Percentiles rank a stretch among this genome's conserved stretches.
These are phyloP conservation scores for Ilyonectria mors-panacis DNA, from an alignment of 2,329 filamentous ascomycete genomes.

Conservation along the genomic window DNA sequence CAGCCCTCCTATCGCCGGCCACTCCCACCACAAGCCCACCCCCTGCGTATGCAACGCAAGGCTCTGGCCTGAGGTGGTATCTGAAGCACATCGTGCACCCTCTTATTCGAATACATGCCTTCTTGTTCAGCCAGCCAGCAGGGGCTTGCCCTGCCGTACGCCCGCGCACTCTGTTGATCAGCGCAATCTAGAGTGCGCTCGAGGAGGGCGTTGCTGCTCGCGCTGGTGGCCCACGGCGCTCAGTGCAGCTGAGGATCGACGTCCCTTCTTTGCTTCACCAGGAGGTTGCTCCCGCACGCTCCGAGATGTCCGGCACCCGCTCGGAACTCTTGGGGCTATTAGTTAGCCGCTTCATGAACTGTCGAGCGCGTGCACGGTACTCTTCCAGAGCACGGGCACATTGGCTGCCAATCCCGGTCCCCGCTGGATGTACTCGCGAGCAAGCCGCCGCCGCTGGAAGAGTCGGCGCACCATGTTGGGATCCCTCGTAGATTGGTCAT, in stretches of 20 bases:
- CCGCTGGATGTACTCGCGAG: too few species aligned
- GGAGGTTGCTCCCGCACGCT: constrained; percentile 72
- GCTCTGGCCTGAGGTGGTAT: constrained; percentile 59
- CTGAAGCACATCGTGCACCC: constrained; percentile 57
- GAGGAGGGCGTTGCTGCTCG: constrained; percentile 68
- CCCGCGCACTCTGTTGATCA: constrained; percentile 69
- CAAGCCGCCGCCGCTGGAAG: too few species aligned
- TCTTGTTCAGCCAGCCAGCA: constrained; percentile 68
- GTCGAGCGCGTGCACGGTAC: constrained; percentile 56
- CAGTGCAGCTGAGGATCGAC: constrained; percentile 45
- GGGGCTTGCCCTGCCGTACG: constrained; percentile 62
- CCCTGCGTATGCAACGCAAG: constrained; percentile 56
- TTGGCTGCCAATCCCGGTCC: too few species aligned
- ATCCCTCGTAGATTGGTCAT: too few species aligned
- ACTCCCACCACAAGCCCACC: constrained; percentile 56
- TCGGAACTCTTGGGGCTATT: constrained; percentile 62
- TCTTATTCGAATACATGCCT: constrained; percentile 60
- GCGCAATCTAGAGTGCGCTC: constrained; percentile 67
- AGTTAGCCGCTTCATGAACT: constrained; percentile 61
- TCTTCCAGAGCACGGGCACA: too few species aligned
- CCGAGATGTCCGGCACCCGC: constrained; percentile 67
- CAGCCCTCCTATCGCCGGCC: constrained; percentile 62
- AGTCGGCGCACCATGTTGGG: too few species aligned
- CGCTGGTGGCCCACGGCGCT: constrained; percentile 65
- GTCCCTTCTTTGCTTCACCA: constrained; percentile 52